A percentile compares a stretch with the other conserved stretches of the same genome.
Conservation (phyloP, 1,139 yeast species). For the Torulaspora pretoriensis region DNA sequence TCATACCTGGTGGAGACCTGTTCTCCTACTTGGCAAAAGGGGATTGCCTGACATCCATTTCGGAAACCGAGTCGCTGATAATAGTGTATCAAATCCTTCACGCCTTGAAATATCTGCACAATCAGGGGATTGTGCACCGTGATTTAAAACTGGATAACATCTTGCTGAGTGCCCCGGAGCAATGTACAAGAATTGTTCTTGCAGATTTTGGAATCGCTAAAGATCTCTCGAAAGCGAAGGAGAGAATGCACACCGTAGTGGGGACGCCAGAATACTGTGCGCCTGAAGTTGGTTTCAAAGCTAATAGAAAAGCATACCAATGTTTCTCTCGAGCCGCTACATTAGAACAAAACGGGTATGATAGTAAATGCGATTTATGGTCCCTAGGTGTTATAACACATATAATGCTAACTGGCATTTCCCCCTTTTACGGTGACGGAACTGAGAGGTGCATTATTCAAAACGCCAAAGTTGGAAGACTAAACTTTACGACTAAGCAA, state of each 20-base stretch:
- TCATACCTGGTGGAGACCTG: conserved; percentile 60
- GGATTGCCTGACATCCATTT: conserved; percentile 40
- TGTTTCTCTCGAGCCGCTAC: conserved; percentile 32
- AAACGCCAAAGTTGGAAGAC: conserved; percentile 41
- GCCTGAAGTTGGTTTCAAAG: conserved; percentile 54
- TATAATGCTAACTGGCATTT: conserved; percentile 53
- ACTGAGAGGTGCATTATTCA: conserved; percentile 38
- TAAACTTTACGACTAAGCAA: conserved; percentile 40
- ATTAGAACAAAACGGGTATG: conserved; percentile 42
- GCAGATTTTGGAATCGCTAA: conserved; percentile 71
- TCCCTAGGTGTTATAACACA: conserved; percentile 58
- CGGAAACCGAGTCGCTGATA: conserved; percentile 52
- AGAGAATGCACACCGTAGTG: conserved; percentile 51
- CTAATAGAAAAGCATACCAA: conserved; percentile 27
- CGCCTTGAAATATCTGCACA: conserved; percentile 53
- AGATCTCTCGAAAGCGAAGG: conserved; percentile 32
- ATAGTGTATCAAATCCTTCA: conserved; percentile 53
- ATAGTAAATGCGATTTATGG: conserved; percentile 61
- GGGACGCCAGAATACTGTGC: conserved; percentile 71
- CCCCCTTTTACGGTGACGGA: conserved; percentile 55
- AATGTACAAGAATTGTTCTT: conserved; percentile 48
- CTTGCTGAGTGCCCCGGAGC: conserved; percentile 48
- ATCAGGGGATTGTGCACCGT: conserved; percentile 48
- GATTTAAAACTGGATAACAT: conserved; percentile 59
- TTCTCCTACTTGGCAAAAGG: conserved; percentile 55